Evolutionary conservation across 805 yeast genomes (phyloP).

Genomic region (Torulaspora quercuum): DNA sequence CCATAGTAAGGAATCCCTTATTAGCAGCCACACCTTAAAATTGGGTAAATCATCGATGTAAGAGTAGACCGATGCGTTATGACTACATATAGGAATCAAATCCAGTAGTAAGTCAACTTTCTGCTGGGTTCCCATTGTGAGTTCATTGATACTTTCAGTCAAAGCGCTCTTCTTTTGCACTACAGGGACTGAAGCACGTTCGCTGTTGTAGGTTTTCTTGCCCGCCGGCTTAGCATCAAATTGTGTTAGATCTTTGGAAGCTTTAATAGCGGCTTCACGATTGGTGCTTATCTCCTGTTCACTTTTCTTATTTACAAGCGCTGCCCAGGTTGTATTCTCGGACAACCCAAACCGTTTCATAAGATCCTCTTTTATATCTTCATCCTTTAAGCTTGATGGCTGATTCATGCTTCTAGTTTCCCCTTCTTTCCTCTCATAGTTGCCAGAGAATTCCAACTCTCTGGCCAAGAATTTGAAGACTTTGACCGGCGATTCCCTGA

Average conservation of each 20-base stretch:
- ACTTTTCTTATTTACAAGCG: constrained; percentile 24
- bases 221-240: constrained; percentile 1
- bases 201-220: not conserved
- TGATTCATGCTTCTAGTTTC: constrained; percentile 16
- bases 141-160: constrained; percentile 13
- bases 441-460: constrained; percentile 33
- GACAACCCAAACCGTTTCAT: constrained; percentile 33
- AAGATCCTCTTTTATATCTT: constrained; percentile 24
- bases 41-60: constrained; percentile 33
- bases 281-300: constrained; percentile 8
- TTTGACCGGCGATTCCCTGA: constrained; percentile 34
- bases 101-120: constrained; percentile 27
- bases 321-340: constrained; percentile 35
- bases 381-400: constrained; percentile 16
- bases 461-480: constrained; percentile 35
- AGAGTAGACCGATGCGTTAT: constrained; percentile 34
- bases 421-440: constrained; percentile 20
- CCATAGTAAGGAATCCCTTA: constrained; percentile 36
- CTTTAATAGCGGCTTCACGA: constrained; percentile 8
- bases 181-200: not conserved
- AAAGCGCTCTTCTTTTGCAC: constrained; percentile 13
- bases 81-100: constrained; percentile 30
- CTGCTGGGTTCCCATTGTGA: constrained; percentile 12
- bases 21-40: constrained; percentile 34
- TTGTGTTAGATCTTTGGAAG: not conserved